Evolutionary conservation across 306 rosid genomes (phyloP), one percentile per base, ranked within the genome.

Genomic region (Purshia tridentata): DNA sequence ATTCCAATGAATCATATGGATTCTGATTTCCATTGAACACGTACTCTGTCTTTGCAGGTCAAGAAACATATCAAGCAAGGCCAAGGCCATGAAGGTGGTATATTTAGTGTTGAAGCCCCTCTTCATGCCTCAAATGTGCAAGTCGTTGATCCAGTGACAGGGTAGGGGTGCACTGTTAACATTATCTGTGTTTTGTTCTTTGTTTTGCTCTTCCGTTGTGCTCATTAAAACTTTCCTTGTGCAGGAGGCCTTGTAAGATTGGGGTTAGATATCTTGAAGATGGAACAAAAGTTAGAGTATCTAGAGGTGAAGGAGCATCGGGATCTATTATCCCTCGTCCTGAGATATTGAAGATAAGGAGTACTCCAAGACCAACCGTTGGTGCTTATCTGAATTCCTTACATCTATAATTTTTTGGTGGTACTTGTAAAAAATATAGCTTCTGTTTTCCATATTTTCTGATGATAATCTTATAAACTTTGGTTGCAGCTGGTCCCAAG

Each of bases 21-120:
- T 4, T 13, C 14, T 12, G 23, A 8, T 19, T 4, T 22, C 23
- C 0, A n/a, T 35, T 19, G 29, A 62, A 23, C 65, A 49, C 14
- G 48, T 65, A 65, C 20, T 51, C 13, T 16, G 61, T 29, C 29
- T 42, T 56, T 77, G 19, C 65, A 93, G 98, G 91, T 91, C 37
- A 91, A 93, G 85, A 93, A 93, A 79, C 98, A 93, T 76, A 91
- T 93, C 46, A 91, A 91, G 79, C 97, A 91, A 86, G 98, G 98
- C 54, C 97, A 89, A 76, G 98, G 98, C 19, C 96, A 91, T 63
- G 98, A 93, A 81, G 98, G 98, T 52, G 97, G 98, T 20, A 93
- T 93, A 63, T 93, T 93, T 80, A 67, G 94, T 0, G 97, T 93
- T 18, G 98, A 93, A 89, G 98, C 96, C 56, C 97, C 98, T 12